Conservation (phyloP, 2,329 filamentous ascomycete species). For the Claviceps purpurea region DNA sequence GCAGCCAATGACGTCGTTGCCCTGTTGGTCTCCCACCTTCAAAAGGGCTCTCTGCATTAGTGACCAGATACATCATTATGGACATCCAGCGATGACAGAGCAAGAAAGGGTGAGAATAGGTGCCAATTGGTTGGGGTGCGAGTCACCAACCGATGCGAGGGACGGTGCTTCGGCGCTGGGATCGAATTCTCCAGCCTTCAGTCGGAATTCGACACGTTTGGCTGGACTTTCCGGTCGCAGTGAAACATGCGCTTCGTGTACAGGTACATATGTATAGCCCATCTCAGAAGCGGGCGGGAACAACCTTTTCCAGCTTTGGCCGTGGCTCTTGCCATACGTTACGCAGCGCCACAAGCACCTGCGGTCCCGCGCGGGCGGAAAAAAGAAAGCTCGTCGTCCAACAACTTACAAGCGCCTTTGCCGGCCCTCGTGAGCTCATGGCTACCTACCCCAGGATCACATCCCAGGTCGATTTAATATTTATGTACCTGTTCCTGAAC, state of each 20-base stretch:
- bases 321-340: neutral
- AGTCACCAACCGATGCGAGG: neutral
- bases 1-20: neutral
- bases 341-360: neutral
- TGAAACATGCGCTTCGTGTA: conserved; percentile 1
- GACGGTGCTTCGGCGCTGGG: neutral
- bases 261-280: neutral
- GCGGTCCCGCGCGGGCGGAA: conserved; percentile 1
- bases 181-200: neutral
- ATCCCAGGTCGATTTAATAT: too few species aligned
- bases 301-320: neutral
- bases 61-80: neutral
- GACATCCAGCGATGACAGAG: neutral
- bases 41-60: neutral
- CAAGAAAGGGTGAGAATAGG: neutral
- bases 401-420: conserved; percentile 2
- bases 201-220: neutral
- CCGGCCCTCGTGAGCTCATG: neutral
- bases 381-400: neutral
- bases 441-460: too few species aligned
- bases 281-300: neutral
- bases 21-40: neutral
- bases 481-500: too few species aligned
- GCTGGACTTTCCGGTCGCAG: conserved; percentile 1
- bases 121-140: neutral